Conservation (phyloP, 345 rosid genomes). For the Eucalyptus curtisii region DNA sequence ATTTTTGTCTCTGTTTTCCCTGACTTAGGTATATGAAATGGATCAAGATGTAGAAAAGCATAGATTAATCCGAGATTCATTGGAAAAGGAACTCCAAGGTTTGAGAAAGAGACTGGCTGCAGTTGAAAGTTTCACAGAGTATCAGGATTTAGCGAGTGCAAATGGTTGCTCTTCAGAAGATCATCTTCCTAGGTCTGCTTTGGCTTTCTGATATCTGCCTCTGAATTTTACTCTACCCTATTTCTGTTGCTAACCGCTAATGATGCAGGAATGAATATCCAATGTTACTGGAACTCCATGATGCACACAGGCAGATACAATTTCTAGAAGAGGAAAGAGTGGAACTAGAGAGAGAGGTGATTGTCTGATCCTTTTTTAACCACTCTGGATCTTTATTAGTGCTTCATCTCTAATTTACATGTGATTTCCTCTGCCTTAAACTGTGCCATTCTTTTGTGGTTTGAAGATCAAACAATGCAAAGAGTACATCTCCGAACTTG, state of each 20-base stretch:
- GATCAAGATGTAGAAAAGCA: constrained; percentile 77
- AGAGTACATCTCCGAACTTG: constrained; percentile 67
- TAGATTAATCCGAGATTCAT: constrained; percentile 45
- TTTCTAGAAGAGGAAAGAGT: constrained; percentile 46
- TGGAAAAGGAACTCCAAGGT: constrained; percentile 68
- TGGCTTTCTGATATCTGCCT: not conserved
- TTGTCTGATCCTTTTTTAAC: not conserved
- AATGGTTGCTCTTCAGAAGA: constrained; percentile 19
- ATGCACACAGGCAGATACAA: constrained; percentile 26
- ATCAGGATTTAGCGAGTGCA: constrained; percentile 18
- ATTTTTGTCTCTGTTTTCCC: not conserved
- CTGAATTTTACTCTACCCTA: not conserved
- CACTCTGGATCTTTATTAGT: not conserved
- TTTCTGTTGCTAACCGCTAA: not conserved
- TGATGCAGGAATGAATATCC: constrained; percentile 19
- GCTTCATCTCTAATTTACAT: not conserved
- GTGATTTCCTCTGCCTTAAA: not conserved
- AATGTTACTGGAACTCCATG: constrained; percentile 37
- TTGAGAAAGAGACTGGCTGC: constrained; percentile 50
- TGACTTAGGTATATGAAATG: constrained; percentile 67
- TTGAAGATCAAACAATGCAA: constrained; percentile 61
- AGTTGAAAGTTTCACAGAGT: constrained; percentile 46
- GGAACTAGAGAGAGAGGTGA: constrained; percentile 63
- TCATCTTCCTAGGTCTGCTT: constrained; percentile 33
- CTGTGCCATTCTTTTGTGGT: not conserved